Conservation (phyloP, 2,329 filamentous ascomycete species). For the Aotearoamyces nothofagi region DNA sequence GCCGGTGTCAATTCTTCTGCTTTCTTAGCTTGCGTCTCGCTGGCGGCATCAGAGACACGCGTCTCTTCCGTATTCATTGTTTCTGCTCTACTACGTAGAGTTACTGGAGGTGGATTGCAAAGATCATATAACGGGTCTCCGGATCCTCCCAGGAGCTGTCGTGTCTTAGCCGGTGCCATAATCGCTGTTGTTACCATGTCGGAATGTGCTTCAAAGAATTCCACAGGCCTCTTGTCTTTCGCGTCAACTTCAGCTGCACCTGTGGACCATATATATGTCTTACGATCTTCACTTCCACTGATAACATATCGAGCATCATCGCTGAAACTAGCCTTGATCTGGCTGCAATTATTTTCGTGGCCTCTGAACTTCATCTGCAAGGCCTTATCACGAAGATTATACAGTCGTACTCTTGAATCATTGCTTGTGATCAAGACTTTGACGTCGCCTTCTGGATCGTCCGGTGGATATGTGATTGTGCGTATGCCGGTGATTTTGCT, state of each 20-base stretch:
- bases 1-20: slow-evolving; percentile 60
- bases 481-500: slow-evolving; percentile 96
- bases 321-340: slow-evolving; percentile 80
- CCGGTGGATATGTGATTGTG: slow-evolving; percentile 45
- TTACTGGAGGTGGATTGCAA: slow-evolving; percentile 88
- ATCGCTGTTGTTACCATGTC: slow-evolving; percentile 81
- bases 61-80: slow-evolving; percentile 9
- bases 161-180: slow-evolving; percentile 66
- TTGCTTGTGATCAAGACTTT: slow-evolving; percentile 89
- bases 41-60: slow-evolving; percentile 11
- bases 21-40: slow-evolving; percentile 21
- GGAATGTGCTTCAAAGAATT: slow-evolving; percentile 82
- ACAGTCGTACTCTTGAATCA: slow-evolving; percentile 81
- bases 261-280: slow-evolving; percentile 83
- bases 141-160: slow-evolving; percentile 62
- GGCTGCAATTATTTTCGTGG: slow-evolving; percentile 77
- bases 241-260: slow-evolving; percentile 31
- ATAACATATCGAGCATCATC: slow-evolving; percentile 78
- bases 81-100: slow-evolving; percentile 61
- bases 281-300: slow-evolving; percentile 83
- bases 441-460: slow-evolving; percentile 45
- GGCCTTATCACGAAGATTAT: slow-evolving; percentile 72
- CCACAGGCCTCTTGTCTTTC: slow-evolving; percentile 67
- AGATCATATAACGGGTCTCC: slow-evolving; percentile 87
- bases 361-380: slow-evolving; percentile 85